These are phyloP conservation scores for Xylaria sp. DNA, from an alignment of 2,329 filamentous ascomycete species.

Conservation along the genomic window DNA sequence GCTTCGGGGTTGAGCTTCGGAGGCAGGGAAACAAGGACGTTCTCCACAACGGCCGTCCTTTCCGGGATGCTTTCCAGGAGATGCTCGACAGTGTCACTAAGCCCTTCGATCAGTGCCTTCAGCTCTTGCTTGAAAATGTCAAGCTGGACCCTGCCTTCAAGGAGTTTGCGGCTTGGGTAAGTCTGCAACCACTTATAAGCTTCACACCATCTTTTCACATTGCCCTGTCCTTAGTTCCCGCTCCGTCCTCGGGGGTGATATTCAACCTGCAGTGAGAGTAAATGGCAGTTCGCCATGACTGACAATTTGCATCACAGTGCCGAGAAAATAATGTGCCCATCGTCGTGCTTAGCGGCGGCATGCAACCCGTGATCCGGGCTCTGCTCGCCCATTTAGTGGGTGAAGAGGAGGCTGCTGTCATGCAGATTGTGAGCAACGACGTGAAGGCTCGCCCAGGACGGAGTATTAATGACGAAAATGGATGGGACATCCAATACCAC, in stretches of 20 bases:
- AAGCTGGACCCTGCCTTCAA: constrained; percentile 87
- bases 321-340: constrained; percentile 84
- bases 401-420: constrained; percentile 71
- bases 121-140: constrained; percentile 80
- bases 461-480: constrained; percentile 76
- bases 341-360: constrained; percentile 89
- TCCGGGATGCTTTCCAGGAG: constrained; percentile 84
- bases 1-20: constrained; percentile 77
- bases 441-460: constrained; percentile 69
- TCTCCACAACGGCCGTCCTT: constrained; percentile 71
- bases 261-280: neutral
- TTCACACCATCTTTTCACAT: neutral
- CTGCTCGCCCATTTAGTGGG: constrained; percentile 82
- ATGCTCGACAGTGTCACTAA: constrained; percentile 89
- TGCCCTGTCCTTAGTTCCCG: neutral
- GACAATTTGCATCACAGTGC: constrained; percentile 16
- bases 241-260: neutral
- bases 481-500: constrained; percentile 88
- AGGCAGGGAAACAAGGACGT: constrained; percentile 77
- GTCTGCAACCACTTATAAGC: neutral
- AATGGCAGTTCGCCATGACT: constrained; percentile 37
- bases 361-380: constrained; percentile 88
- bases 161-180: constrained; percentile 83
- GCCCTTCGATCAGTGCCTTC: constrained; percentile 82
- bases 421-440: constrained; percentile 91